These are phyloP conservation scores for Colletotrichum sp. DNA, from an alignment of 2,329 filamentous ascomycete genomes.

Conservation along the genomic window DNA sequence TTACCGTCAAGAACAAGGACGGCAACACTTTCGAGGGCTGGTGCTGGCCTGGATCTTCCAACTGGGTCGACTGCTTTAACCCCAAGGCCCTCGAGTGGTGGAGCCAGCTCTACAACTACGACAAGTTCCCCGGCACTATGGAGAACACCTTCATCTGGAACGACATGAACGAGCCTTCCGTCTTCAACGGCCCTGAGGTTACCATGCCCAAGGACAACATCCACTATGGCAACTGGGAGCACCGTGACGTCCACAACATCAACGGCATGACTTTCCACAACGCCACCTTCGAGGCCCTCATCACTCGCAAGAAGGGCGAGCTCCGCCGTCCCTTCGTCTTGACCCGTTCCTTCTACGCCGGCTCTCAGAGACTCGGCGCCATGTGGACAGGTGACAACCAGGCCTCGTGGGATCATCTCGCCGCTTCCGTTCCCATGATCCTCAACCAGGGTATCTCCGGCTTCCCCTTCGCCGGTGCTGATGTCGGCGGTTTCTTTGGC, in stretches of 20 bases:
- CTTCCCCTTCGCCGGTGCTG: slow-evolving; percentile 92
- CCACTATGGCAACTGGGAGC: slow-evolving; percentile 91
- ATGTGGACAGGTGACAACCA: slow-evolving; percentile 99
- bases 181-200: slow-evolving; percentile 97
- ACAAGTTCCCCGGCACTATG: slow-evolving; percentile 83
- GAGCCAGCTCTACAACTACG: slow-evolving; percentile 86
- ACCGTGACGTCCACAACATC: slow-evolving; percentile 94
- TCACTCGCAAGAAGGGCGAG: slow-evolving; percentile 86
- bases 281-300: slow-evolving; percentile 84
- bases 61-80: slow-evolving; percentile 97
- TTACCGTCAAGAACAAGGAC: slow-evolving; percentile 91
- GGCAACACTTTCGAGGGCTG: slow-evolving; percentile 90
- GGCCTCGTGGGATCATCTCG: slow-evolving; percentile 89
- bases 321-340: slow-evolving; percentile 87
- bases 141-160: slow-evolving; percentile 97
- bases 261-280: slow-evolving; percentile 97
- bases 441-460: slow-evolving; percentile 91
- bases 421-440: slow-evolving; percentile 91
- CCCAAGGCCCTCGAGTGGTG: slow-evolving; percentile 93
- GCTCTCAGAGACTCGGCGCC: slow-evolving; percentile 86
- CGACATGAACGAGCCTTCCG: slow-evolving; percentile 99
- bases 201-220: slow-evolving; percentile 99
- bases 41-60: slow-evolving; percentile 97
- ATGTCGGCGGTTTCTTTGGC: slow-evolving; percentile 97
- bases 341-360: slow-evolving; percentile 90